Evolutionary conservation across 148 eudicot species (phyloP).

Genomic region (Rhododendron vialii): DNA sequence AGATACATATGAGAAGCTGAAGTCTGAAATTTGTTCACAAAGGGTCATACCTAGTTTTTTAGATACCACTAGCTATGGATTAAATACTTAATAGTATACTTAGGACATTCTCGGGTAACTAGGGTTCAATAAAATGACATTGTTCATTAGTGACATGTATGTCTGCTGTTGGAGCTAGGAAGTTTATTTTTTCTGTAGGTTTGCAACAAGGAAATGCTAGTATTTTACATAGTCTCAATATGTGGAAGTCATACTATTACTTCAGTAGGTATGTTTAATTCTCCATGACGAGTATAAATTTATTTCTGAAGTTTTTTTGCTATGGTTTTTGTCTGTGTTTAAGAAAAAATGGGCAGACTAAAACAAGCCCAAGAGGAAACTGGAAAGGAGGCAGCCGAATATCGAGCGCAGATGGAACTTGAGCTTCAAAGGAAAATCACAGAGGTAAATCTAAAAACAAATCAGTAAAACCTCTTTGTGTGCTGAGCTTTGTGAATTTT

Average conservation of each 20-base stretch:
- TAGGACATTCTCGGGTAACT: background rate
- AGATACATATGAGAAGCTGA: background rate
- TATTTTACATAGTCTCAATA: background rate
- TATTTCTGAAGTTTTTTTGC: background rate
- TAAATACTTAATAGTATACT: background rate
- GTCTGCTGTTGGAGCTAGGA: background rate
- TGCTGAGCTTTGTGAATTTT: background rate
- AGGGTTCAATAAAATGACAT: too few species aligned
- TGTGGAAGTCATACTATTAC: background rate
- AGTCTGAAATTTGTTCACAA: background rate
- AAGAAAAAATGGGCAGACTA: slow-evolving; percentile 13
- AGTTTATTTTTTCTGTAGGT: background rate
- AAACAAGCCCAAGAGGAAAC: slow-evolving; percentile 17
- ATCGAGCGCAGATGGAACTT: slow-evolving; percentile 13
- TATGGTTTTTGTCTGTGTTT: background rate
- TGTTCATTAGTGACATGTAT: too few species aligned
- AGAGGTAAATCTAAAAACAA: slow-evolving; percentile 10
- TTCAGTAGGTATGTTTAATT: too few species aligned
- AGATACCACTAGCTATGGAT: background rate
- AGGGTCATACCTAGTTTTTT: background rate
- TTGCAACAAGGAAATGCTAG: background rate
- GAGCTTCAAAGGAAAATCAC: slow-evolving; percentile 14
- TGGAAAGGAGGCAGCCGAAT: slow-evolving; percentile 14
- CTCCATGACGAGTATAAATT: background rate
- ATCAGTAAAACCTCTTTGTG: background rate